Conservation (phyloP, 2,329 filamentous ascomycete genomes). For the Monilinia laxa region DNA sequence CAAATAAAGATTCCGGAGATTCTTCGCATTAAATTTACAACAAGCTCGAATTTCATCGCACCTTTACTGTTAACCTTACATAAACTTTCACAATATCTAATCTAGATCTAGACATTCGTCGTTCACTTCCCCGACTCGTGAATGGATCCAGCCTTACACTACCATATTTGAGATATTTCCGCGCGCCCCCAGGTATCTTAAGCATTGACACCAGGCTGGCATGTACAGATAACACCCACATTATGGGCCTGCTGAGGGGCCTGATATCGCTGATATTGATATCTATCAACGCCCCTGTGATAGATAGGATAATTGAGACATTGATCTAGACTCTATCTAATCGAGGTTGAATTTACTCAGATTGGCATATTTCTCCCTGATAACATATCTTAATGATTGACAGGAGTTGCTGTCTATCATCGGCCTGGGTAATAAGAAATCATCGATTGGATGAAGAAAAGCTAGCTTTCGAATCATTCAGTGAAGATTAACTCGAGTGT, state of each 20-base stretch:
- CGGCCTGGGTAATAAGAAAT: neutral
- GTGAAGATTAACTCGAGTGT: neutral
- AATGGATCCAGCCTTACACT: slow-evolving; percentile 1
- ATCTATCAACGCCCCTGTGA: neutral
- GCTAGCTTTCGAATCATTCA: neutral
- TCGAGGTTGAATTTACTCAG: slow-evolving; percentile 12
- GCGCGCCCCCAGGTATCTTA: neutral
- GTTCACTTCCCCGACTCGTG: neutral
- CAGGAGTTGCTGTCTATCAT: neutral
- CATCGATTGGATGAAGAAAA: neutral
- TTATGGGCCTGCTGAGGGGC: neutral
- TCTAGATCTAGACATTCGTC: neutral
- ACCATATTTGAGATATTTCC: slow-evolving; percentile 5
- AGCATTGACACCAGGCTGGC: slow-evolving; percentile 19
- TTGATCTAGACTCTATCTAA: neutral
- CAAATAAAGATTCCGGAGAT: neutral
- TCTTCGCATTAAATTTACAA: neutral
- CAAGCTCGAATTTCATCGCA: neutral
- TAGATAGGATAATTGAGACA: slow-evolving; percentile 2
- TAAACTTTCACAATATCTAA: neutral
- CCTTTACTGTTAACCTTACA: neutral
- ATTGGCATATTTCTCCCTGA: slow-evolving; percentile 16
- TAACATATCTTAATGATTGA: slow-evolving; percentile 21
- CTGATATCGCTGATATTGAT: slow-evolving; percentile 6
- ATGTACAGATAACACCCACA: slow-evolving; percentile 8